Conservation (phyloP, 2,329 filamentous ascomycete species). For the Curvularia verruculosa region DNA sequence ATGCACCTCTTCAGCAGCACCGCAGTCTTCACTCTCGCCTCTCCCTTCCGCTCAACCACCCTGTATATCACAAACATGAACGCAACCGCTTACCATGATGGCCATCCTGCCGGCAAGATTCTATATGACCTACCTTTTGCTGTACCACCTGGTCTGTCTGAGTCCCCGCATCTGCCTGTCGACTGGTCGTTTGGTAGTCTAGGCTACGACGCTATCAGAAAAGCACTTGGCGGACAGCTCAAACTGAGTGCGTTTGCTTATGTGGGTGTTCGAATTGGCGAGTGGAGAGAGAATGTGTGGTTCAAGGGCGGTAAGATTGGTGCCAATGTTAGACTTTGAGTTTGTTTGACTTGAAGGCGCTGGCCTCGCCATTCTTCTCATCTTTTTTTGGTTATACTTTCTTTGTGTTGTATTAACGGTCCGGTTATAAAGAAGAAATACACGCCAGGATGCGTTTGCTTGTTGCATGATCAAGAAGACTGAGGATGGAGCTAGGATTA, state of each 20-base stretch:
- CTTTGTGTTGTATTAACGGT: background rate
- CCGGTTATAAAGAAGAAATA: background rate
- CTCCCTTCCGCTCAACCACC: slow-evolving; percentile 74
- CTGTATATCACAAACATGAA: slow-evolving; percentile 80
- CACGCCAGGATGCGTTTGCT: background rate
- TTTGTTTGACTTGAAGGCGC: background rate
- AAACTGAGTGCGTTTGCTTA: slow-evolving; percentile 79
- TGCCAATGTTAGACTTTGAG: slow-evolving; percentile 54
- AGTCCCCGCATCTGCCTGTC: slow-evolving; percentile 80
- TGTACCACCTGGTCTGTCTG: slow-evolving; percentile 74
- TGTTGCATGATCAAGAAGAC: background rate
- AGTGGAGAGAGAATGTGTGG: slow-evolving; percentile 71
- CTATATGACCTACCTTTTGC: slow-evolving; percentile 75
- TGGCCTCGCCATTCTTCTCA: background rate
- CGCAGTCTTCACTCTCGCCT: slow-evolving; percentile 81
- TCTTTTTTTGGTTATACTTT: background rate
- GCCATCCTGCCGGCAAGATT: slow-evolving; percentile 78
- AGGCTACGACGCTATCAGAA: slow-evolving; percentile 80
- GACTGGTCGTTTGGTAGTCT: slow-evolving; percentile 77
- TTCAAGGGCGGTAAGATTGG: slow-evolving; percentile 54
- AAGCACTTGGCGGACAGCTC: slow-evolving; percentile 79
- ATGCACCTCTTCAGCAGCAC: slow-evolving; percentile 87
- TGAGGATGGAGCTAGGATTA: background rate
- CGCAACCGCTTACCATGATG: slow-evolving; percentile 85
- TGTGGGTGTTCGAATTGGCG: slow-evolving; percentile 74